A percentile compares a stretch with the other conserved stretches of the same genome.
Conservation (phyloP, 805 yeast species). For the Sporopachydermia lactativora region DNA sequence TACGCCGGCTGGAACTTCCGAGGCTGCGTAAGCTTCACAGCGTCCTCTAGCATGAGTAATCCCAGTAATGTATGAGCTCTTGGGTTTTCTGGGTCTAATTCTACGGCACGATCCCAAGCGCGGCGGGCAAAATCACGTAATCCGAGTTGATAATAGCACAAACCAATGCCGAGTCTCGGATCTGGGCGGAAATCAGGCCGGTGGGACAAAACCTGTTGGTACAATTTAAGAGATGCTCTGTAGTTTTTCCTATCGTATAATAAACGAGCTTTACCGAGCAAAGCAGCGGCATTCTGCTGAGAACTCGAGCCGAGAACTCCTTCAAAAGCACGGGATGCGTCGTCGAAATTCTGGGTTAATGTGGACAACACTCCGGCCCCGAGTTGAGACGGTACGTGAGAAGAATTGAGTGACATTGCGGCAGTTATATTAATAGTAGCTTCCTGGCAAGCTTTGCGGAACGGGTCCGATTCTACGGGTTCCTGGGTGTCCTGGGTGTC, state of each 20-base stretch:
- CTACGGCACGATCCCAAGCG: conserved; percentile 74
- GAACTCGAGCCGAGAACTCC: conserved; percentile 35
- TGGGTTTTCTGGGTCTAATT: conserved; percentile 43
- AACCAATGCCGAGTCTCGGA: conserved; percentile 88
- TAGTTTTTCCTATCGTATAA: conserved; percentile 61
- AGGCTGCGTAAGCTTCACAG: conserved; percentile 42
- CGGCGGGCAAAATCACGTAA: conserved; percentile 61
- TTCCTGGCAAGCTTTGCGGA: conserved; percentile 19
- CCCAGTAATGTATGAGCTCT: conserved; percentile 55
- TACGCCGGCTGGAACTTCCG: conserved; percentile 46
- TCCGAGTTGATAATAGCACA: conserved; percentile 82
- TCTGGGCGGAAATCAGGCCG: conserved; percentile 73
- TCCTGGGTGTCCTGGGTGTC: conserved; percentile 18
- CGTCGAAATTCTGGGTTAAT: conserved; percentile 48
- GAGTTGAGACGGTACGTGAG: conserved; percentile 36
- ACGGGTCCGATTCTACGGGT: conserved; percentile 9
- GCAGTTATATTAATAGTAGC: conserved; percentile 33
- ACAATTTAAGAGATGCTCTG: conserved; percentile 58
- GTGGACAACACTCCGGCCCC: conserved; percentile 55
- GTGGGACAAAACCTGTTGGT: conserved; percentile 66
- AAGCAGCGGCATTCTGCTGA: conserved; percentile 56
- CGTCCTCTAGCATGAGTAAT: conserved; percentile 51
- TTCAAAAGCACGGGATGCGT: conserved; percentile 59
- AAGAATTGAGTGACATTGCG: conserved; percentile 32
- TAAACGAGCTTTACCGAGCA: conserved; percentile 75